Evolutionary conservation across 1,284 basidiomycete genomes (phyloP).

Genomic region (Ceratobasidium sp.): DNA sequence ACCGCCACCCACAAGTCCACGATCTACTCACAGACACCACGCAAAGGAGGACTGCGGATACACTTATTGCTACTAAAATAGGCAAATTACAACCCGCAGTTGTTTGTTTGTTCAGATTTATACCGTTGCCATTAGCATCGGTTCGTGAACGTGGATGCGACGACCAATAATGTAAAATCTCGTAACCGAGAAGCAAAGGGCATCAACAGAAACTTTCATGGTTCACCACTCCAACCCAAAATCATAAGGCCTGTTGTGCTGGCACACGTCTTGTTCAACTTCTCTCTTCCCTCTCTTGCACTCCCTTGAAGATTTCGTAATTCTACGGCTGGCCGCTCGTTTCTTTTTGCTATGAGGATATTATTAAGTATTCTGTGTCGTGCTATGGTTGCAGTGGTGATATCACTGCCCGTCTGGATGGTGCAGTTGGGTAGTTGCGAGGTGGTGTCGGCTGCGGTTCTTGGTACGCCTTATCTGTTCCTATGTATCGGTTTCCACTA

Average conservation of each 20-base stretch:
- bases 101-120: not conserved
- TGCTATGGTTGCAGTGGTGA: not conserved
- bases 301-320: not conserved
- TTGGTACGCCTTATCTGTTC: constrained; percentile 17
- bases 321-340: constrained; percentile 11
- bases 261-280: constrained; percentile 7
- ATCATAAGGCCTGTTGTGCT: constrained; percentile 15
- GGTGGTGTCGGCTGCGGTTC: constrained; percentile 10
- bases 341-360: constrained; percentile 1
- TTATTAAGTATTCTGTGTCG: not conserved
- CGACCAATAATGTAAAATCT: constrained; percentile 4
- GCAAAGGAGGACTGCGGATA: no score
- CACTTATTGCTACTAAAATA: no score
- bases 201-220: not conserved
- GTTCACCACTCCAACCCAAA: constrained; percentile 2
- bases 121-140: constrained; percentile 15
- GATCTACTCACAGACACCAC: no score
- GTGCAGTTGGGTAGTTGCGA: constrained; percentile 2
- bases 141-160: not conserved
- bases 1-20: no score
- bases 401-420: not conserved
- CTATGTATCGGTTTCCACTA: not conserved
- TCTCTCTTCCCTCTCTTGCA: not conserved
- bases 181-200: constrained; percentile 2
- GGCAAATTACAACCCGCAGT: no score